Conservation (phyloP, 1,139 yeast species). For the Lodderomyces elongisporus region DNA sequence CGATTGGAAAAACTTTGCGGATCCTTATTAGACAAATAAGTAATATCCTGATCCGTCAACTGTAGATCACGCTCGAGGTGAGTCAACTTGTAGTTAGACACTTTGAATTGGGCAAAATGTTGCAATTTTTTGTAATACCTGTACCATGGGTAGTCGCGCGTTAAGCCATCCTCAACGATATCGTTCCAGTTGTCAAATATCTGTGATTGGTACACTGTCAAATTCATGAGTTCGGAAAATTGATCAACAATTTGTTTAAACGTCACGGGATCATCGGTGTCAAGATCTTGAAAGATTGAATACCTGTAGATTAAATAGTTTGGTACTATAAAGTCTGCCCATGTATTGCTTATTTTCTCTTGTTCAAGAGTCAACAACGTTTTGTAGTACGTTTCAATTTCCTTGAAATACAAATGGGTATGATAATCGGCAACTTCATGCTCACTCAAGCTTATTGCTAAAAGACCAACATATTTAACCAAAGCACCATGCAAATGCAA, state of each 20-base stretch:
- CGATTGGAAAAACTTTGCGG: background rate
- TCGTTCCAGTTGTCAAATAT: conserved; percentile 34
- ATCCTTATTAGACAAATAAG: conserved; percentile 14
- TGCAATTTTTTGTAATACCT: conserved; percentile 50
- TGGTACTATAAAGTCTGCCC: conserved; percentile 22
- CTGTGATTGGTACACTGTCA: conserved; percentile 14
- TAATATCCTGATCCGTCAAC: conserved; percentile 20
- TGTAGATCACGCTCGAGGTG: conserved; percentile 40
- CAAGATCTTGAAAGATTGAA: conserved; percentile 20
- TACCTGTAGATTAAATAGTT: conserved; percentile 19
- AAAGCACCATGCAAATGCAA: conserved; percentile 34
- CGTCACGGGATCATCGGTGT: conserved; percentile 14
- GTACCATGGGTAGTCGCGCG: conserved; percentile 71
- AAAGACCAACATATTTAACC: conserved; percentile 34
- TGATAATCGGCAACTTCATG: conserved; percentile 38
- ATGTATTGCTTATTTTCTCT: conserved; percentile 12
- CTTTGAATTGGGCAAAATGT: conserved; percentile 53
- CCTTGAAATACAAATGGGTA: conserved; percentile 20
- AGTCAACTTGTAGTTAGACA: conserved; percentile 49
- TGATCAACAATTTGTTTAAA: conserved; percentile 19
- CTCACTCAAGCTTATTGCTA: conserved; percentile 35
- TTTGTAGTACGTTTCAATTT: conserved; percentile 17
- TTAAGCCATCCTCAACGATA: conserved; percentile 42
- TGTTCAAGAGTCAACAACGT: conserved; percentile 14
- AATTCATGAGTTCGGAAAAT: conserved; percentile 14